A percentile compares a stretch with the other conserved stretches of the same genome.
These are phyloP conservation scores for Bruguiera gymnorhiza DNA, from an alignment of 345 rosid species.

Conservation along the genomic window DNA sequence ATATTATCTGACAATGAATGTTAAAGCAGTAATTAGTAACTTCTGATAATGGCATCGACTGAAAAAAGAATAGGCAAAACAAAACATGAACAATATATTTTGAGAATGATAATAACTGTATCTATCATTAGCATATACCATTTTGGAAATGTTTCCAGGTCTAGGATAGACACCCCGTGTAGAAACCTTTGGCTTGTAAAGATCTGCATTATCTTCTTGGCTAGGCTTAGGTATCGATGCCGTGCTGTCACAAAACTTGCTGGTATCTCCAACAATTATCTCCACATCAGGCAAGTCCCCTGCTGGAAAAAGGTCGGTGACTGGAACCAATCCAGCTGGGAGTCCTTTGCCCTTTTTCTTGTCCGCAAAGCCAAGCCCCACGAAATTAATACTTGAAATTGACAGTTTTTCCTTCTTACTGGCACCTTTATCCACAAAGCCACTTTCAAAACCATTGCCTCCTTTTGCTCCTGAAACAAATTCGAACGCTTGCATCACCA, in stretches of 20 bases:
- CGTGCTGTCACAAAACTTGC: conserved; percentile 40
- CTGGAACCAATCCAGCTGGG: conserved; percentile 75
- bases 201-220: conserved; percentile 40
- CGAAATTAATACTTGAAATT: conserved; percentile 66
- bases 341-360: conserved; percentile 65
- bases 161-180: conserved; percentile 94
- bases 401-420: conserved; percentile 40
- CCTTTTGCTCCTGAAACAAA: conserved; percentile 41
- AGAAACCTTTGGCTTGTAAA: conserved; percentile 86
- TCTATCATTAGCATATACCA: conserved; percentile 35
- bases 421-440: conserved; percentile 24
- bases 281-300: conserved; percentile 72
- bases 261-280: conserved; percentile 77
- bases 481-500: conserved; percentile 19
- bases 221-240: conserved; percentile 24
- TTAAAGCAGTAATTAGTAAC: neutral
- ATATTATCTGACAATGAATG: neutral
- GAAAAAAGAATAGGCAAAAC: neutral
- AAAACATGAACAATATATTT: neutral
- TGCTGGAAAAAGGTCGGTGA: conserved; percentile 50
- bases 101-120: neutral
- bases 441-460: conserved; percentile 23
- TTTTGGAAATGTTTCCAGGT: conserved; percentile 77
- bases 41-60: neutral
- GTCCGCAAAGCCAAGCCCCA: conserved; percentile 79